Conservation (phyloP, 371 early-diverging fungal genomes). For the Mortierella sp. region DNA sequence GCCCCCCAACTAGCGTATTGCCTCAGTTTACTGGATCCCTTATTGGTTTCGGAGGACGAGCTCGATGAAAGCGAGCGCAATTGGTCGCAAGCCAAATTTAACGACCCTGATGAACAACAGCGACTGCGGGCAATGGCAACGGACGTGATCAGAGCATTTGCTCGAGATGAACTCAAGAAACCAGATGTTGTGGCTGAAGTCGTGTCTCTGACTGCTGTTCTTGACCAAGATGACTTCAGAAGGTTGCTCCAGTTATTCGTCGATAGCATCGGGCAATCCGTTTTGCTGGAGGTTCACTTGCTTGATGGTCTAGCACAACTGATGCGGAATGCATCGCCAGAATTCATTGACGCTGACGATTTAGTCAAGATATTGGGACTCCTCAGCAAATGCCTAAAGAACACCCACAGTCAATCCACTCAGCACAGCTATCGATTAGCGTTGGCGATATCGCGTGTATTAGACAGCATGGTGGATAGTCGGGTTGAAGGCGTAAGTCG, state of each 20-base stretch:
- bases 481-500: conserved; percentile 10
- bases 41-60: too few relatives aligned
- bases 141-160: neutral
- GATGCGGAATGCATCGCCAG: neutral
- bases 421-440: neutral
- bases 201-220: too few relatives aligned
- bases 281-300: too few relatives aligned
- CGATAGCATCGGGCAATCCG: neutral
- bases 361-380: conserved; percentile 10
- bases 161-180: too few relatives aligned
- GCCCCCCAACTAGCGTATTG: too few relatives aligned
- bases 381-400: conserved; percentile 5
- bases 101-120: conserved; percentile 12
- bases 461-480: too few relatives aligned
- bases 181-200: too few relatives aligned
- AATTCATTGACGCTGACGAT: conserved; percentile 8
- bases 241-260: conserved; percentile 7
- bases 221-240: conserved; percentile 10
- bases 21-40: too few relatives aligned
- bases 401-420: conserved; percentile 7
- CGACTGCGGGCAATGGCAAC: conserved; percentile 3
- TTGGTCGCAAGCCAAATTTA: neutral
- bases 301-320: conserved; percentile 13
- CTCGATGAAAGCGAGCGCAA: neutral
- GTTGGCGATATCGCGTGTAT: conserved; percentile 3